Conservation (phyloP, 148 eudicot species). For the Rhododendron kiyosumense region DNA sequence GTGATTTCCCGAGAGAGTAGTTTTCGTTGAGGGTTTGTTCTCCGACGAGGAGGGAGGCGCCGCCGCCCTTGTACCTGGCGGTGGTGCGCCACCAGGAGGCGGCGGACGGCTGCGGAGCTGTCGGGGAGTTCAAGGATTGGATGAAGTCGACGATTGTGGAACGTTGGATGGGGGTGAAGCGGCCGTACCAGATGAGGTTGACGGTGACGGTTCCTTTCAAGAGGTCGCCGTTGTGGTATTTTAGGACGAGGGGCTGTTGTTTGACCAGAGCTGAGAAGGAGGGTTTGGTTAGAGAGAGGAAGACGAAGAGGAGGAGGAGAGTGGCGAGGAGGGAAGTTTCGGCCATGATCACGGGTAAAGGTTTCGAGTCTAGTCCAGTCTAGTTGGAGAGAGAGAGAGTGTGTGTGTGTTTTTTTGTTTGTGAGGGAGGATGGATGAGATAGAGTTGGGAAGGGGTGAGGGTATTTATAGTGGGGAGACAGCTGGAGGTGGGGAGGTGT, state of each 20-base stretch:
- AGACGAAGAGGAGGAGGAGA: neutral
- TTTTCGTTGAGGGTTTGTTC: slow-evolving; percentile 31
- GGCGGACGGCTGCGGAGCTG: slow-evolving; percentile 16
- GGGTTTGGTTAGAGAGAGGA: neutral
- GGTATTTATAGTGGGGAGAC: neutral
- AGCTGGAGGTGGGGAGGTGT: neutral
- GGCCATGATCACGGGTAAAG: slow-evolving; percentile 9
- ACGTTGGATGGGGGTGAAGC: slow-evolving; percentile 37
- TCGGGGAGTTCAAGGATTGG: slow-evolving; percentile 21
- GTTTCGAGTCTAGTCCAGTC: too few relatives aligned
- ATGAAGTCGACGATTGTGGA: slow-evolving; percentile 34
- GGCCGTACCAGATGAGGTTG: slow-evolving; percentile 54
- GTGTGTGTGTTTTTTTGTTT: too few relatives aligned
- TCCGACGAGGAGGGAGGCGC: slow-evolving; percentile 23
- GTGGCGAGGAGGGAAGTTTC: slow-evolving; percentile 2
- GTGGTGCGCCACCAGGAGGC: slow-evolving; percentile 45
- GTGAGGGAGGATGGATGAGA: too few relatives aligned
- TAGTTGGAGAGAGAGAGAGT: neutral
- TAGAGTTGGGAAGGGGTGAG: neutral
- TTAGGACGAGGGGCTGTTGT: slow-evolving; percentile 26
- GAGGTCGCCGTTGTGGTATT: slow-evolving; percentile 43
- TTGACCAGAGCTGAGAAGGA: slow-evolving; percentile 18
- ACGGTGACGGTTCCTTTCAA: slow-evolving; percentile 37
- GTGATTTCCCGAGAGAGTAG: slow-evolving; percentile 32
- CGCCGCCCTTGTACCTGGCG: slow-evolving; percentile 26